Base-by-base conservation (phyloP, 2,329 filamentous ascomycete species). In the Huntiella bhutanensis region DNA sequence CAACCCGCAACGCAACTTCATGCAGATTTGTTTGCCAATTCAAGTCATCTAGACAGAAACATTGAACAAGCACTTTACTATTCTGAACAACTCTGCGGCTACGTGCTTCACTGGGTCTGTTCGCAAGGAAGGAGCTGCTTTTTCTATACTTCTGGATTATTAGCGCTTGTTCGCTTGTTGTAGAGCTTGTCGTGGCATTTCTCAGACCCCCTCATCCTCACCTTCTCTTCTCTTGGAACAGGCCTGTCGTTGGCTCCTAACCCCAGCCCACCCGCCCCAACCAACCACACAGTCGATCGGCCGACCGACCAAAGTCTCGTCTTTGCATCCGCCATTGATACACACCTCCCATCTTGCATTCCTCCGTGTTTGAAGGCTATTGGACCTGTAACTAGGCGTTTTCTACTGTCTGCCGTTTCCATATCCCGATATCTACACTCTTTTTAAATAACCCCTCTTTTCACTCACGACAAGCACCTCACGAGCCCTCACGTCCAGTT, bases 251-350 rank as follows among this genome's bases (percentile, higher is more conserved):
- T 43, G 15, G 15, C 19, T 41, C 34, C 41, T 32, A 43, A 13
- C 32, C 41, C 41, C 41, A 43, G 41, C 34, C 32, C 19, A 34
- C 28, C 32, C 16, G 16, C 16, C 16, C 16, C 41, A 34, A 43
- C 41, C 41, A 43, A 43, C 41, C 41, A 43, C 32, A 43, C 39
- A 41, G 2, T 22, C 19, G 39, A 41, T 11, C 39, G 39, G 28
- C 17, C 28, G 41, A 43, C 41, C 32, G 41, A 43, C 41, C 41
- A 32, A 43, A 43, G 41, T 43, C 41, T 43, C 41, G 15, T 38
- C 35, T 45, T 45, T 34, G 36, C 37, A 40, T 19, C 37, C 15
- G 15, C 22, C 37, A 40, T 40, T 40, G 22, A 28, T 28, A 11
- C 22, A 19, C 37, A 40, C 37, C 19, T 38, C 33, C 13, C 33